Base-by-base conservation (phyloP, 495 filamentous ascomycete genomes). In the Staphylotrichum longicolle region DNA sequence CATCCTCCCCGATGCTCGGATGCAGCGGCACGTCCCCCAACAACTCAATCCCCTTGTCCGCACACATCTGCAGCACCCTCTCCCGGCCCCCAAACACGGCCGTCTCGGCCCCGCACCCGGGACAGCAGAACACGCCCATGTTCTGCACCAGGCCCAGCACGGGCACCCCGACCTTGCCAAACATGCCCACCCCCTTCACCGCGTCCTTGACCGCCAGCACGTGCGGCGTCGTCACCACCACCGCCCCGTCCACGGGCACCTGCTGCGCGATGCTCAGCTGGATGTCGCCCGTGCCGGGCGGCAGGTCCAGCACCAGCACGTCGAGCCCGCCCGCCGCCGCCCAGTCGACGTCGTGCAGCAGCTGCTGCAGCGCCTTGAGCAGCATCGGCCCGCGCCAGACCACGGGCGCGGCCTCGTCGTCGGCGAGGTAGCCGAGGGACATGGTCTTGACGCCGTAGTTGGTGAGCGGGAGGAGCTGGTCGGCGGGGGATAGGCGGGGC, bases 321-420 rank as follows among this genome's bases (percentile, higher is more conserved):
- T 98, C 94, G 0, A 86, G 75, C 11, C 65, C 66, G 8, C 83
- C 84, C 1, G 86, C 89, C 93, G 82, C 84, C 2, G 86, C 87
- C 94, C 94, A 99, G 55, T 91, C 89, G 5, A 98, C 94, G 54
- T 93, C 90, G 70, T 96, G 91, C 7, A 99, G 82, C 3, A 99
- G 83, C 70, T 99, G 94, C 63, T 96, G 92, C 67, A 99, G 78
- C 0, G 95, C 94, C 75, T 99, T 99, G 79, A 93, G 93, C 15
- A 98, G 89, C 92, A 99, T 98, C 20, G 96, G 81, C 1, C 94
- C 94, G 40, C 94, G 86, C 94, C 95, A 99, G 42, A 91, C 90
- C n/a, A 99, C 88, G 4, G 94, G 89, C 1, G 69, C 61, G 5
- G 85, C 85, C 41, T 85, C 82, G 67, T 89, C 86, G 60, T 84